These are phyloP conservation scores for Fremontodendron californicum DNA, from an alignment of 345 rosid genomes.

Conservation along the genomic window DNA sequence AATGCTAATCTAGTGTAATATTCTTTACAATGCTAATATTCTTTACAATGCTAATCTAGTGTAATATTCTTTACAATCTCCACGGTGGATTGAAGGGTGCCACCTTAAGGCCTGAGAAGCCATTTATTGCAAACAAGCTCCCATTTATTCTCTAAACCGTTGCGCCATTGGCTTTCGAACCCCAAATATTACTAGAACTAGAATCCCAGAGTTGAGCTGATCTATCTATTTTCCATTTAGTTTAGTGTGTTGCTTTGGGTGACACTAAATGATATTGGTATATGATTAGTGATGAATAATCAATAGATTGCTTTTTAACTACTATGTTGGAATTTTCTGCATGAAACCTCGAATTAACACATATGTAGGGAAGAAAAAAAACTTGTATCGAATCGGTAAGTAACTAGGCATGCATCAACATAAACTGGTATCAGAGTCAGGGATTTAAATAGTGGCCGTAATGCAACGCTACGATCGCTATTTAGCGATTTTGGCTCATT, in stretches of 20 bases:
- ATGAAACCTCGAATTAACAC: neutral
- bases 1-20: no score
- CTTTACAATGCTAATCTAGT: no score
- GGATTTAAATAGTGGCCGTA: no score
- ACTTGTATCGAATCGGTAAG: neutral
- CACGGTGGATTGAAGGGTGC: slow-evolving; percentile 60
- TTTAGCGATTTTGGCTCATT: no score
- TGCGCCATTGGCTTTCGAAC: slow-evolving; percentile 80
- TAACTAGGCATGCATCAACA: neutral
- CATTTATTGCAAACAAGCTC: slow-evolving; percentile 22
- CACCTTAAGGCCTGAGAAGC: slow-evolving; percentile 42
- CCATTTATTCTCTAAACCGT: slow-evolving; percentile 48
- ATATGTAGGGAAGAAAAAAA: neutral
- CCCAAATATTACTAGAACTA: slow-evolving; percentile 46
- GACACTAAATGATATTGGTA: neutral
- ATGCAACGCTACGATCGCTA: no score
- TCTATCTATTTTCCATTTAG: neutral
- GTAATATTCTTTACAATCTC: no score
- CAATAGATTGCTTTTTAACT: neutral
- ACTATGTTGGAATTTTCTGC: slow-evolving; percentile 23
- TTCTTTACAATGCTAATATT: no score
- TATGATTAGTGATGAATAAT: neutral
- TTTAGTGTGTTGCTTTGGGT: neutral
- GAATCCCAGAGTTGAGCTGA: no score
- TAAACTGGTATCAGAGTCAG: no score